Evolutionary conservation across 78 protist genomes (phyloP).

Genomic region (Dictyostelium brefeldianum): DNA sequence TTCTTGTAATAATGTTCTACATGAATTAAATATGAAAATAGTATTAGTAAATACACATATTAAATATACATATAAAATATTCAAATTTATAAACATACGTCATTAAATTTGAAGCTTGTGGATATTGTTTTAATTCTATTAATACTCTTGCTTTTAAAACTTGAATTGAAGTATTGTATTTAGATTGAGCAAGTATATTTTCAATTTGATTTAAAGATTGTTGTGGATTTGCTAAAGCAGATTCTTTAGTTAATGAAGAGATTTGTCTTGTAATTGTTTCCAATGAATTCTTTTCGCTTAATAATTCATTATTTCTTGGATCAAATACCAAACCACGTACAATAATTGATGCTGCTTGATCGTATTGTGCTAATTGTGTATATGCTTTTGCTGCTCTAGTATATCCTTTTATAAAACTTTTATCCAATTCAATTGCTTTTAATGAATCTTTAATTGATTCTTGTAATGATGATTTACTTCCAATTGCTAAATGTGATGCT

Average conservation of each 20-base stretch:
- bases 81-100: constrained; percentile 22
- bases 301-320: constrained; percentile 56
- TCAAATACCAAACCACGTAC: constrained; percentile 52
- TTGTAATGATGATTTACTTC: constrained; percentile 43
- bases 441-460: constrained; percentile 47
- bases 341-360: constrained; percentile 22
- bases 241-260: neutral
- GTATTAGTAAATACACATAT: neutral
- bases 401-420: constrained; percentile 62
- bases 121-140: constrained; percentile 59
- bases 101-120: constrained; percentile 43
- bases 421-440: constrained; percentile 52
- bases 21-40: neutral
- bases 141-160: constrained; percentile 36
- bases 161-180: neutral
- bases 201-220: constrained; percentile 36
- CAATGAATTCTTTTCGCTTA: constrained; percentile 15
- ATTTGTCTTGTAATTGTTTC: neutral
- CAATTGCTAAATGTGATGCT: constrained; percentile 68
- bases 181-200: constrained; percentile 14
- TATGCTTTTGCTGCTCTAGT: constrained; percentile 63
- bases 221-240: neutral
- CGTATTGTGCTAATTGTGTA: constrained; percentile 52
- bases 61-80: neutral
- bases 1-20: constrained; percentile 67